Evolutionary conservation across 371 early-diverging fungal genomes (phyloP).

Genomic region (Mortierella sp.): DNA sequence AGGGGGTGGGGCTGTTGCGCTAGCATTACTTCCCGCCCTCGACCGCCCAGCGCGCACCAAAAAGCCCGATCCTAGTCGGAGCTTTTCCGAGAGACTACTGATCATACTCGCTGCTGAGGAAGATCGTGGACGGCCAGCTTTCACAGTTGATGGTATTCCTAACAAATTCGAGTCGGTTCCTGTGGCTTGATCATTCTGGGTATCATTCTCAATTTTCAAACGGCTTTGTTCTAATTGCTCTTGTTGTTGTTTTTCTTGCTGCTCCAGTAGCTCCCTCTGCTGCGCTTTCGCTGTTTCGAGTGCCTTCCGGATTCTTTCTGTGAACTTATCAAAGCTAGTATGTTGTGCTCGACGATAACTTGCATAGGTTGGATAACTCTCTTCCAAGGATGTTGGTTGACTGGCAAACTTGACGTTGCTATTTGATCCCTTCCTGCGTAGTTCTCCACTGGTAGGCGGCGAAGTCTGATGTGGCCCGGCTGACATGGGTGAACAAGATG

Average conservation of each 20-base stretch:
- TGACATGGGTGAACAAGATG: background rate
- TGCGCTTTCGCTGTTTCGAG: conserved; percentile 24
- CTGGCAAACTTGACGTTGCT: background rate
- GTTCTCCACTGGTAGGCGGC: background rate
- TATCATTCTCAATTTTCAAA: background rate
- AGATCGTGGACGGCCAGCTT: conserved; percentile 28
- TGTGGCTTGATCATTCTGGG: background rate
- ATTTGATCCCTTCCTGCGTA: background rate
- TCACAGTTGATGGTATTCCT: background rate
- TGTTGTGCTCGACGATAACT: conserved; percentile 42
- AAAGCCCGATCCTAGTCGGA: conserved; percentile 20
- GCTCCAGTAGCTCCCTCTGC: background rate
- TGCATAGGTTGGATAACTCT: conserved; percentile 46
- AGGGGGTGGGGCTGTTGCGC: background rate
- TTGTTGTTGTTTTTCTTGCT: background rate
- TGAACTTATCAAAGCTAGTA: conserved; percentile 44
- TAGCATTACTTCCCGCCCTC: conserved; percentile 32
- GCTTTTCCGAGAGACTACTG: conserved; percentile 37
- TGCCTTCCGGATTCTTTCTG: conserved; percentile 35
- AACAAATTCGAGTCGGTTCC: background rate
- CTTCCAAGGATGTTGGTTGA: conserved; percentile 7
- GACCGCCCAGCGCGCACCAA: conserved; percentile 24
- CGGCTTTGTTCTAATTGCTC: background rate
- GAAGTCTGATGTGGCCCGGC: background rate
- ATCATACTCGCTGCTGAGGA: conserved; percentile 37